phyloP scores from a whole-genome alignment of 495 filamentous ascomycete genomes.

The Pyrenula aspistea region DNA sequence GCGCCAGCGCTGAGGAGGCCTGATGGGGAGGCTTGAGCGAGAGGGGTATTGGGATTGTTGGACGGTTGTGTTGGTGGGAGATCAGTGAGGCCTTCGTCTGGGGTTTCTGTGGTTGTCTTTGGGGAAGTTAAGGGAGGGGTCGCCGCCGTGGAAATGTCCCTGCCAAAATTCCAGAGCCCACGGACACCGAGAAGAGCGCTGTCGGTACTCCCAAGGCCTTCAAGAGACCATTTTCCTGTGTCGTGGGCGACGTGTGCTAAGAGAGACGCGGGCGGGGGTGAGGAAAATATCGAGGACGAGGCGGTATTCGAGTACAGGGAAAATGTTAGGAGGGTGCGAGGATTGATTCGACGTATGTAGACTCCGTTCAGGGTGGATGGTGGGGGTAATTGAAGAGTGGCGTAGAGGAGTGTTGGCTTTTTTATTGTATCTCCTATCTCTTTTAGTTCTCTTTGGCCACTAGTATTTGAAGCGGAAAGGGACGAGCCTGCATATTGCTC shows the following conservation, averaged over 20 bases:
- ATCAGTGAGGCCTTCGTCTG: constrained; percentile 3
- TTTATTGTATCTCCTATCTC: constrained; percentile 11
- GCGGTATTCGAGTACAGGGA: constrained; percentile 75
- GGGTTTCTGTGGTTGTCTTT: constrained; percentile 2
- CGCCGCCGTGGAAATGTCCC: background rate
- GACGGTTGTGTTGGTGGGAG: constrained; percentile 5
- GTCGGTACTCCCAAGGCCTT: constrained; percentile 87
- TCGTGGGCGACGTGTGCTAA: constrained; percentile 81
- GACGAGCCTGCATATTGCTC: constrained; percentile 21
- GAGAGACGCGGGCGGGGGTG: constrained; percentile 32
- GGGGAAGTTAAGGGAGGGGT: constrained; percentile 34
- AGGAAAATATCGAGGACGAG: constrained; percentile 49
- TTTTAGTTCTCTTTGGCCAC: constrained; percentile 4
- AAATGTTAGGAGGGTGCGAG: constrained; percentile 66
- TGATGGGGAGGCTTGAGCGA: constrained; percentile 10
- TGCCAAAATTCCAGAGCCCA: constrained; percentile 87
- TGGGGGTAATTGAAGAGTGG: constrained; percentile 71
- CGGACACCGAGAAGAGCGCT: constrained; percentile 77
- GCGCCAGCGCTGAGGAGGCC: constrained; percentile 64
- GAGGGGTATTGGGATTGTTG: constrained; percentile 2
- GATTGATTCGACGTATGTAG: constrained; percentile 69
- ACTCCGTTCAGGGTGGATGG: constrained; percentile 75
- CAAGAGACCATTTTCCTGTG: constrained; percentile 73
- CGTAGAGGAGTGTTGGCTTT: constrained; percentile 67
- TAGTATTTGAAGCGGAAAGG: constrained; percentile 16